phyloP scores from a whole-genome alignment of 1,284 basidiomycete species.

The Apiotrichum laibachii region DNA sequence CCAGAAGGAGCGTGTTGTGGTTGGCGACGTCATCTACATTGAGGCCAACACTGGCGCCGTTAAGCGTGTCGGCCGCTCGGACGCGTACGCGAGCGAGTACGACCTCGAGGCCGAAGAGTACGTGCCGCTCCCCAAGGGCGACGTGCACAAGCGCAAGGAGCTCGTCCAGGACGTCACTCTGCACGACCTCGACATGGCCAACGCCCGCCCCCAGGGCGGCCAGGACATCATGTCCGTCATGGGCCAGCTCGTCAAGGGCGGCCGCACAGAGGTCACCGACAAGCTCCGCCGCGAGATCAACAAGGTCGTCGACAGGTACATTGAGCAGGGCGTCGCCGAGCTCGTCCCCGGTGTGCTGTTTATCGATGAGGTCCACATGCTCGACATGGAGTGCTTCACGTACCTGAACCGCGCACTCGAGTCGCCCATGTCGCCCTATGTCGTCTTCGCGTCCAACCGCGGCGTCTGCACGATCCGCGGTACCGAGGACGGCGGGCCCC shows the following conservation, averaged over 20 bases:
- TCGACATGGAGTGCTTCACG: conserved; percentile 99
- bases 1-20: conserved; percentile 93
- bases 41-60: conserved; percentile 93
- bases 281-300: conserved; percentile 94
- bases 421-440: conserved; percentile 93
- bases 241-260: conserved; percentile 92
- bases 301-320: conserved; percentile 96
- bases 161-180: conserved; percentile 96
- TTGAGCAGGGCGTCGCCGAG: conserved; percentile 97
- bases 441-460: conserved; percentile 93
- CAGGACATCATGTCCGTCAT: conserved; percentile 99
- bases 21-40: conserved; percentile 96
- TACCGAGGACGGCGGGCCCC: conserved; percentile 59
- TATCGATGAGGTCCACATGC: conserved; percentile 99
- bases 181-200: conserved; percentile 94
- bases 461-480: conserved; percentile 89
- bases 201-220: conserved; percentile 82
- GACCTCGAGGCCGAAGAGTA: conserved; percentile 98
- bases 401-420: conserved; percentile 95
- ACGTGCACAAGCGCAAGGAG: conserved; percentile 96
- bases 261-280: conserved; percentile 94
- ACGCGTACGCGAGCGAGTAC: conserved; percentile 97
- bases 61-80: conserved; percentile 95
- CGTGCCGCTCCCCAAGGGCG: conserved; percentile 94
- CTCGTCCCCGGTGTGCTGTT: conserved; percentile 96